These are phyloP conservation scores for Trichosporon sp. DNA, from an alignment of 1,284 basidiomycete species.

Conservation along the genomic window DNA sequence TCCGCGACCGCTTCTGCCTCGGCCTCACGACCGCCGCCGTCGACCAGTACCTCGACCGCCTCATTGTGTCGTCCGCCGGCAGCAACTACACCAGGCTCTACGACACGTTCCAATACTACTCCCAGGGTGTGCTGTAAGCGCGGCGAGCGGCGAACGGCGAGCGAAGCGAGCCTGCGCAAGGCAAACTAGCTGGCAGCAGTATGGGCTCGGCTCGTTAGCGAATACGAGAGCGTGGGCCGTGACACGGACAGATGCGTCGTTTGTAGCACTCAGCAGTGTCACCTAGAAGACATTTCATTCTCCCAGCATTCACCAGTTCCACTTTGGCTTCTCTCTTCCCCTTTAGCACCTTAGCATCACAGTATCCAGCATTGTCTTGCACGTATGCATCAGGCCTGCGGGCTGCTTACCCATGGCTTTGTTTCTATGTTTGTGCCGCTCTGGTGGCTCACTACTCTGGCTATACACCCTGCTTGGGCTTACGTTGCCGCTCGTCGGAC, in stretches of 20 bases:
- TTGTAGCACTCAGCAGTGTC: neutral
- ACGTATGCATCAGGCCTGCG: neutral
- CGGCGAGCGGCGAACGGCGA: neutral
- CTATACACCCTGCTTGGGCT: too few species aligned
- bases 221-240: too few species aligned
- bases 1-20: constrained; percentile 92
- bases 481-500: too few species aligned
- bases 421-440: neutral
- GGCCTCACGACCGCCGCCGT: constrained; percentile 80
- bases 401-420: neutral
- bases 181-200: too few species aligned
- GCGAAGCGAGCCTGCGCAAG: neutral
- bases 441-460: too few species aligned
- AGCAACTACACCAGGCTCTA: constrained; percentile 89
- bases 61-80: constrained; percentile 83
- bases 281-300: neutral
- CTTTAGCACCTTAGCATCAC: constrained; percentile 2
- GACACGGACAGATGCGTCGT: too few species aligned
- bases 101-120: constrained; percentile 61
- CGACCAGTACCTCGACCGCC: constrained; percentile 78
- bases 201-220: too few species aligned
- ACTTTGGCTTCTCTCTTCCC: neutral
- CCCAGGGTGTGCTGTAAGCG: constrained; percentile 10
- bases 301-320: neutral
- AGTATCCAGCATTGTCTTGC: constrained; percentile 10